Base-by-base conservation (phyloP, 2,329 filamentous ascomycete species). In the Fusarium anthophilum region DNA sequence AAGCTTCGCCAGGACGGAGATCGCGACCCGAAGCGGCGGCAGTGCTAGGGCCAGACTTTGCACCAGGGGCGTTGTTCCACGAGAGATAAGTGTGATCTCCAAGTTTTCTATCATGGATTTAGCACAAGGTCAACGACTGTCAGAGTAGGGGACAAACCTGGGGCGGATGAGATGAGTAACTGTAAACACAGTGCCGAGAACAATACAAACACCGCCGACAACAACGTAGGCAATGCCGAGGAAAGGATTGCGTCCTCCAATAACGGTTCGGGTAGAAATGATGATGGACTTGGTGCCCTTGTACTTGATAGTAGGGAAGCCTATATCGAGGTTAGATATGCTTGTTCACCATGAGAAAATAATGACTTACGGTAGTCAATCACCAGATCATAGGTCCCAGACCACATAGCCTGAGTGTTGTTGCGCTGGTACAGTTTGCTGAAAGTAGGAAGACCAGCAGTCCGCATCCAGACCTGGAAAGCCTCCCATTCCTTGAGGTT, bases 381-480 rank as follows among this genome's bases (percentile, higher is more conserved):
- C 58, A 93, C 86, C 60, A 99, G 84, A 71, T 90, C 86, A 81
- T 99, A 99, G 26, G 84, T 90, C 35, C 96, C 96, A 22, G 85
- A 80, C 39, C 81, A 78, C 92, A 99, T 92, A 2, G 85, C 81
- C 5, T 87, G 84, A 2, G 86, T 86, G 80, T 98, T 92, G 80
- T 98, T 98, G 68, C 95, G 90, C 82, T 92, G 90, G 51, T 94
- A 94, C 53, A 99, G 87, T 85, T 99, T 99, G 88, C 94, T 98
- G 82, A 99, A 99, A 10, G 92, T 93, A 2, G 96, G 96, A 78
- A 98, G 85, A 66, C 96, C 96, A 30, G 96, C 96, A 4, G 97
- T 97, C 77, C 96, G 91, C 96, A 99, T 99, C 96, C 96, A 99
- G 28, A 98, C 95, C 84, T 98, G 95, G 82, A 99, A 97, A 48